A percentile compares a stretch with the other conserved stretches of the same genome.
Evolutionary conservation across 768 basidiomycete genomes (phyloP).

Genomic region (Podaxis sp.): DNA sequence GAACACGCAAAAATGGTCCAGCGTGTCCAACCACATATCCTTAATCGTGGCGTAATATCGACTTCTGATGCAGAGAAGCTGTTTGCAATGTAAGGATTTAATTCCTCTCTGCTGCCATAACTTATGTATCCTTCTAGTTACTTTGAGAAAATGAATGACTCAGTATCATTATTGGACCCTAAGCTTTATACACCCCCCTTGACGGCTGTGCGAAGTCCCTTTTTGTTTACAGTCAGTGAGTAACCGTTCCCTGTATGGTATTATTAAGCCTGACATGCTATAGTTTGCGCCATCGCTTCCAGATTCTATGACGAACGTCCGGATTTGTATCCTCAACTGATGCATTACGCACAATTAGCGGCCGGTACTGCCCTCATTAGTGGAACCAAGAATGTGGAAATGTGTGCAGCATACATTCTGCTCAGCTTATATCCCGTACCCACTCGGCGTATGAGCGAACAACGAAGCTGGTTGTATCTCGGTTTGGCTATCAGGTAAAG

Average conservation of each 20-base stretch:
- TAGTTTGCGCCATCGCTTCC: slow-evolving; percentile 87
- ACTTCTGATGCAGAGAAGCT: slow-evolving; percentile 64
- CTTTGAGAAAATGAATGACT: slow-evolving; percentile 76
- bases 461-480: slow-evolving; percentile 85
- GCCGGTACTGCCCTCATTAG: slow-evolving; percentile 74
- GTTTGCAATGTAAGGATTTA: slow-evolving; percentile 56
- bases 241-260: slow-evolving; percentile 14
- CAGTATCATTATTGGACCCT: slow-evolving; percentile 76
- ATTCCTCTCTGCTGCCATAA: not conserved
- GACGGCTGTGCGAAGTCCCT: slow-evolving; percentile 81
- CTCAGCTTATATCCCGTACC: slow-evolving; percentile 76
- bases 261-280: not conserved
- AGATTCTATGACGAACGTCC: slow-evolving; percentile 72
- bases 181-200: slow-evolving; percentile 79
- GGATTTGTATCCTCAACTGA: slow-evolving; percentile 62
- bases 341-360: slow-evolving; percentile 72
- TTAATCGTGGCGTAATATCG: slow-evolving; percentile 59
- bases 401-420: slow-evolving; percentile 79
- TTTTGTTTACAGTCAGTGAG: slow-evolving; percentile 88
- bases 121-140: slow-evolving; percentile 39
- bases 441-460: slow-evolving; percentile 80
- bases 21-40: slow-evolving; percentile 58
- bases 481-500: slow-evolving; percentile 80
- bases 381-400: slow-evolving; percentile 79
- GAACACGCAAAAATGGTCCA: slow-evolving; percentile 33